Percentiles rank a stretch among this genome's conserved stretches.
phyloP scores from a whole-genome alignment of 305 asterid species.

The Fraxinus paxiana region DNA sequence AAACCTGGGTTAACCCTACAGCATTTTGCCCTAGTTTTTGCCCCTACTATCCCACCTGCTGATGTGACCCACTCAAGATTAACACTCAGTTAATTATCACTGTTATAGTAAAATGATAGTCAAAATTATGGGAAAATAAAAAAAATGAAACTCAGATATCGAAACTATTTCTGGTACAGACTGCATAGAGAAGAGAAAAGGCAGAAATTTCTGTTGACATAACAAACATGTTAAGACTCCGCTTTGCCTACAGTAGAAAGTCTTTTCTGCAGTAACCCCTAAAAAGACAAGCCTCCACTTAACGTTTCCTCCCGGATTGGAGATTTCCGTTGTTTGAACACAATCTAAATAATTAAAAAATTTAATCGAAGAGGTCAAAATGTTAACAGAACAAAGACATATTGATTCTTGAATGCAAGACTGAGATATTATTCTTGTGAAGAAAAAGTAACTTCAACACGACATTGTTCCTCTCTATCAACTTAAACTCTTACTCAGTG shows the following conservation, averaged over 20 bases:
- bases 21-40: constrained; percentile 29
- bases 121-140: constrained; percentile 17
- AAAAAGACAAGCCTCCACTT: constrained; percentile 43
- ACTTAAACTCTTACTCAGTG: not conserved
- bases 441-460: not conserved
- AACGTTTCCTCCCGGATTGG: not conserved
- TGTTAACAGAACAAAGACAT: not conserved
- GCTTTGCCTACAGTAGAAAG: constrained; percentile 35
- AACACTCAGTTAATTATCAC: constrained; percentile 43
- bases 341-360: not conserved
- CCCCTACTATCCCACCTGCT: constrained; percentile 54
- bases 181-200: not conserved
- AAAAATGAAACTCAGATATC: constrained; percentile 36
- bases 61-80: constrained; percentile 74
- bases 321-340: not conserved
- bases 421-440: not conserved
- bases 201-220: constrained; percentile 12
- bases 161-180: constrained; percentile 26
- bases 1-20: constrained; percentile 36
- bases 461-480: not conserved
- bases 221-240: constrained; percentile 19
- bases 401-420: not conserved
- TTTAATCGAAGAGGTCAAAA: not conserved
- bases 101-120: constrained; percentile 10
- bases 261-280: constrained; percentile 22